A percentile compares a stretch with the other conserved stretches of the same genome.
Conservation (phyloP, 2,329 filamentous ascomycete genomes). For the Mycocentrospora acerina region DNA sequence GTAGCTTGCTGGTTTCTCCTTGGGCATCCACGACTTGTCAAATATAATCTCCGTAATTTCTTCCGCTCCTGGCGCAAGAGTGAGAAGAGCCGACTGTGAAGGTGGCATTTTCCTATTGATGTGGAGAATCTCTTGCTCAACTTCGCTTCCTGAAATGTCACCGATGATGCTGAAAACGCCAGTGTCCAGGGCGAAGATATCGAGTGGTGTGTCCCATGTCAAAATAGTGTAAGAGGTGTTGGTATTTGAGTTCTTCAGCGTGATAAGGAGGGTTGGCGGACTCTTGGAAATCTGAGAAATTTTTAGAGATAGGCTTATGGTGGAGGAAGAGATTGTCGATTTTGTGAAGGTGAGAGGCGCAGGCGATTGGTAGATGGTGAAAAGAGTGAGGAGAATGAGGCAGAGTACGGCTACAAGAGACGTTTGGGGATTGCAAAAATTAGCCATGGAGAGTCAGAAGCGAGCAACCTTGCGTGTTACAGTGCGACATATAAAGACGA, state of each 20-base stretch:
- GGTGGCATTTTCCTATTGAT: constrained; percentile 43
- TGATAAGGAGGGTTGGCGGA: constrained; percentile 38
- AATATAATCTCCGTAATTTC: constrained; percentile 40
- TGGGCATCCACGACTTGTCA: constrained; percentile 41
- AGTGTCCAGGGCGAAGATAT: constrained; percentile 39
- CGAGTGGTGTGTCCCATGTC: constrained; percentile 46
- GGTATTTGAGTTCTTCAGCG: constrained; percentile 39
- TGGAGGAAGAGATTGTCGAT: no score
- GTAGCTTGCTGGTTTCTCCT: constrained; percentile 38
- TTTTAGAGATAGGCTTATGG: no score
- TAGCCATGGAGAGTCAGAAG: no score
- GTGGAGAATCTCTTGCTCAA: constrained; percentile 35
- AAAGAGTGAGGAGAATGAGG: no score
- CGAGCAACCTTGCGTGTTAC: no score
- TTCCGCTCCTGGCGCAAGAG: constrained; percentile 37
- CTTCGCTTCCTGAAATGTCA: constrained; percentile 23
- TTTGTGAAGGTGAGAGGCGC: no score
- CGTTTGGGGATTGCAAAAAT: no score
- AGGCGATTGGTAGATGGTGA: no score
- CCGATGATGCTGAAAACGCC: constrained; percentile 41
- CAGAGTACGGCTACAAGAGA: no score
- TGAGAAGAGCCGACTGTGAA: constrained; percentile 35
- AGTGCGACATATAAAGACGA: no score
- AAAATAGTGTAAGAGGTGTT: constrained; percentile 39
- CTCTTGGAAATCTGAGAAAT: constrained; percentile 31